phyloP scores from a whole-genome alignment of 352 stramenopile genomes.

The Globisporangium paddicum region DNA sequence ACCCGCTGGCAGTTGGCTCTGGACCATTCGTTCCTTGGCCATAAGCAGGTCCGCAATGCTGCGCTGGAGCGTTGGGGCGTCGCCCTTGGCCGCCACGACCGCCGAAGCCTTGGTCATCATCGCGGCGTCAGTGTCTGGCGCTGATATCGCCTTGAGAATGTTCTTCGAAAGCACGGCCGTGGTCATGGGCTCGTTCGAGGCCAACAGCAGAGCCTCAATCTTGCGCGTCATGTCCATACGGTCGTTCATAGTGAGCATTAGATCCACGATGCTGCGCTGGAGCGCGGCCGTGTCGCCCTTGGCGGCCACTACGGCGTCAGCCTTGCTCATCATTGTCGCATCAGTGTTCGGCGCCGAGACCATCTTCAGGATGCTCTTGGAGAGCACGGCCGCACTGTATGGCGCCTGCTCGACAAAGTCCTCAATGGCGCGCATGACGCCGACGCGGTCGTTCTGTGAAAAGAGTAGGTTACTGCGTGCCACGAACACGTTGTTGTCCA shows the following conservation, averaged over 20 bases:
- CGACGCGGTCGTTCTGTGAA: conserved; percentile 28
- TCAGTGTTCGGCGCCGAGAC: conserved; percentile 20
- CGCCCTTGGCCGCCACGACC: conserved; percentile 22
- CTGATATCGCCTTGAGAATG: conserved; percentile 16
- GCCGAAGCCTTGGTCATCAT: conserved; percentile 33
- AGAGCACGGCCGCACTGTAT: conserved; percentile 3
- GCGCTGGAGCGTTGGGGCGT: conserved; percentile 7
- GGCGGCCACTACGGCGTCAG: conserved; percentile 21
- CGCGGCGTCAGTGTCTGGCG: conserved; percentile 13
- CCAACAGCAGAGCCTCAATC: conserved; percentile 11
- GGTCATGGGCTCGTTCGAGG: neutral
- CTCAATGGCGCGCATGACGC: neutral
- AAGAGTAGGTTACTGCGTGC: conserved; percentile 27
- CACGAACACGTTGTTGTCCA: conserved; percentile 34
- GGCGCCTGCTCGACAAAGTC: neutral
- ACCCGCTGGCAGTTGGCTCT: conserved; percentile 9
- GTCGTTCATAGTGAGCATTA: conserved; percentile 28
- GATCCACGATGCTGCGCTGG: conserved; percentile 16
- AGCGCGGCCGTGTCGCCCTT: conserved; percentile 16
- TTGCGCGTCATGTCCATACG: conserved; percentile 18
- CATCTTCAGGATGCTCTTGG: conserved; percentile 10
- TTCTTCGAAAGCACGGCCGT: conserved; percentile 13
- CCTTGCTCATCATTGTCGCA: conserved; percentile 27
- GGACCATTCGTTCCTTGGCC: conserved; percentile 5
- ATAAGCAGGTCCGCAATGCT: conserved; percentile 21